Base-by-base conservation (phyloP, 768 basidiomycete genomes). In the Termitomyces sp. region DNA sequence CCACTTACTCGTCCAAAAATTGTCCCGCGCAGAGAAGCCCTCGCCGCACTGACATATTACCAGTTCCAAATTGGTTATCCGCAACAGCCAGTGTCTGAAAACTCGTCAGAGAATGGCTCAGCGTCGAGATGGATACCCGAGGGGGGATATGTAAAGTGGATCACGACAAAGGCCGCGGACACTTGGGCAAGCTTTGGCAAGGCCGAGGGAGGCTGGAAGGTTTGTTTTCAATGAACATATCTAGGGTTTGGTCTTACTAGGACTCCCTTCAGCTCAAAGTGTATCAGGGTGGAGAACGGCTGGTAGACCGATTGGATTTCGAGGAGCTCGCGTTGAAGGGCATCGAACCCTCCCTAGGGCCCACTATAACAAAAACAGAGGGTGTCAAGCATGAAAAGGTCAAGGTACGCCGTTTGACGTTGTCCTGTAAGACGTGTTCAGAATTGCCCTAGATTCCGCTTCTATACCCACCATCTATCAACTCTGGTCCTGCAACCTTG, bases 251-350 rank as follows among this genome's bases (percentile, higher is more conserved):
- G 40, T 35, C 26, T 53, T 3, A 38, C 7, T 33, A 0, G 18
- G 33, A 46, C 35, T 20, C 3, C 10, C 35, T 43, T 6, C 62
- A 92, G 90, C 69, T 82, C 30, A 83, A 78, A 69, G 74, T 82
- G 13, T 88, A 84, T 67, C 72, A 80, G 62, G 73, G 79, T 41
- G 91, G 91, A 28, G 86, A 91, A 73, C 82, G 82, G 23, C 69
- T 91, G 2, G 76, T 87, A 23, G 87, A 91, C 70, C 77, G 81
- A 23, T 76, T 91, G 61, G 91, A 91, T 53, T 92, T 91, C 63
- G 91, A 93, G 70, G 91, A 93, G 69, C 77, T 88, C 38, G 86
- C 85, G 8, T 75, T 93, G 65, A 89, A 89, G 70, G 79, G 82
- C 35, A 73, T 93, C 35, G 87, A 92, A 65, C 84, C 88, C 18